Base-by-base conservation (phyloP, 1,284 basidiomycete species). In the Caloboletus firmus region DNA sequence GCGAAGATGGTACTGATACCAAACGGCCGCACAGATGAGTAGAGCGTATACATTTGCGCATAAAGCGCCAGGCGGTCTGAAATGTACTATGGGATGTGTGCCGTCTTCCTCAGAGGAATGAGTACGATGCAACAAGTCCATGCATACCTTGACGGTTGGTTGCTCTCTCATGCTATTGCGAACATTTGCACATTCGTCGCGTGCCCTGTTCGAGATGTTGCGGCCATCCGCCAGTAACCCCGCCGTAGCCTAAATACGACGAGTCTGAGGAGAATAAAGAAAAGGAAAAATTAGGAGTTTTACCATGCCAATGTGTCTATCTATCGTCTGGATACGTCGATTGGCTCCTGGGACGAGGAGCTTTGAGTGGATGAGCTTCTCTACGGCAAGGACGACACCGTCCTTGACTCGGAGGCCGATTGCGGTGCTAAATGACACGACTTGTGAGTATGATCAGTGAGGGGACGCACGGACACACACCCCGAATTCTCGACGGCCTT, bases 401-500 rank as follows among this genome's bases (percentile, higher is more conserved):
- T 97, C 95, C 71, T 93, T 95, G 67, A 93, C 91, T 69, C 91
- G 86, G 45, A 99, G 79, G 32, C 94, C 95, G 60, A 96, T 92
- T 13, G 88, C 91, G 58, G 93, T 95, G 44, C 93, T 96, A 39
- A 48, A 20, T 32, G 7, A 32, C 31, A 51, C n/a, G 49, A 22
- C 36, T n/a, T 6, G 15, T 42, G 30, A 36, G 55, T 42, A 52
- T 34, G 17, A 54, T 47, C 40, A n/a, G 4, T 22, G 46, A 42
- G 37, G 46, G 32, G 39, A 40, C 44, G 10, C 49, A 49, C n/a
- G 36, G 24, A 26, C 44, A 28, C 71, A 37, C 60, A 93, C 87
- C 97, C 97, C 39, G 96, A 94, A 74, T 97, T 97, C 75, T 99
- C 97, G 53, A 98, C 96, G 32, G 97, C 95, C 76, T 99, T 99